Base-by-base conservation (phyloP, 108 stramenopile species). In the Cylindrotheca fusiformis region DNA sequence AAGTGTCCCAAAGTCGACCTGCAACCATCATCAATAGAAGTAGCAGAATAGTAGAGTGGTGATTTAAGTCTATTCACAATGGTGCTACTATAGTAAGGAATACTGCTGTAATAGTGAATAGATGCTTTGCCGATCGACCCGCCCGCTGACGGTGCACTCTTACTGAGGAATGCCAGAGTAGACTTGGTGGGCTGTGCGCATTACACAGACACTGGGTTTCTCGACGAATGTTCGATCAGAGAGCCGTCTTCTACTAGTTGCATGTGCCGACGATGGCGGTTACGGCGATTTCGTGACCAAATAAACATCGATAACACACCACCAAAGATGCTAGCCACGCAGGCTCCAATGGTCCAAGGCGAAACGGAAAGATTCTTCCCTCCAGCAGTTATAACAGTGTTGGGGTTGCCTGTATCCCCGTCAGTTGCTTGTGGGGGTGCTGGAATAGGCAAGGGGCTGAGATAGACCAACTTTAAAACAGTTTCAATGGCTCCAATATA, bases 281-380 rank as follows among this genome's bases (percentile, higher is more conserved):
- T 21, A 1, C 50, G 58, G 30, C 71, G 69, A 44, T 72, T 65
- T 20, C 74, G 65, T 8, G 59, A 63, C 56, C 67, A 81, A 46
- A 68, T 68, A 49, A 48, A 47, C 12, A 76, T 45, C 25, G 75
- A 71, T 19, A 81, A 50, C 17, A 70, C 24, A 0, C 75, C 80
- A n/a, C 70, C 80, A 52, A 73, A 63, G 24, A 63, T 32, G 27
- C 61, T 72, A 0, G 71, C 75, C 8, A 76, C 65, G 28, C 60
- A 68, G 22, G 75, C 70, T 3, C 80, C 80, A 68, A 81, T 69
- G 22, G 75, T 81, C 75, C 71, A 81, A 6, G 59, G 67, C 17
- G 64, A 53, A 23, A 61, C 30, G 32, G 36, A 53, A 44, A 67
- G 41, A 18, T 47, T 22, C 12, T 23, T 58, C 22, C 19, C 51